Evolutionary conservation across 495 filamentous ascomycete species (phyloP).

Genomic region (Emericellopsis terricola): DNA sequence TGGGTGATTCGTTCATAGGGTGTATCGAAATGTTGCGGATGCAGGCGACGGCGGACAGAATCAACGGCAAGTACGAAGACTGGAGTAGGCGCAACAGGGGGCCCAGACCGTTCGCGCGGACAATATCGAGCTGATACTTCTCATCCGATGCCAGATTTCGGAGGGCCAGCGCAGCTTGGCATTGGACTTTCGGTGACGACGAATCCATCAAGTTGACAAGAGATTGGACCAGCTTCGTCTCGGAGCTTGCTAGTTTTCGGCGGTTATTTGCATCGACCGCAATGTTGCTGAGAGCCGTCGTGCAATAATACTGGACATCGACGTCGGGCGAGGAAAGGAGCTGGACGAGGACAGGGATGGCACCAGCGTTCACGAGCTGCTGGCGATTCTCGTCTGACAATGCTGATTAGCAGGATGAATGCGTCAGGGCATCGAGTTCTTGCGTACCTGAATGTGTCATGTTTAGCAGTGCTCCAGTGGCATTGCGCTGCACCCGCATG

Average conservation of each 20-base stretch:
- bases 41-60: constrained; percentile 91
- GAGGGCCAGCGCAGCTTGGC: constrained; percentile 86
- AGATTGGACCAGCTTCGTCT: constrained; percentile 76
- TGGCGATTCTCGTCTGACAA: constrained; percentile 81
- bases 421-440: not conserved
- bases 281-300: constrained; percentile 94
- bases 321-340: constrained; percentile 81
- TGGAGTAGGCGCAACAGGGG: constrained; percentile 78
- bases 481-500: constrained; percentile 95
- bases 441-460: constrained; percentile 94
- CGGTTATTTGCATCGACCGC: constrained; percentile 85
- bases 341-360: constrained; percentile 90
- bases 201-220: constrained; percentile 95
- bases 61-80: constrained; percentile 87
- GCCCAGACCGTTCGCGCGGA: constrained; percentile 65
- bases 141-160: constrained; percentile 95
- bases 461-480: constrained; percentile 87
- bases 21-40: constrained; percentile 99
- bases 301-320: constrained; percentile 99
- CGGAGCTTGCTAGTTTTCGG: constrained; percentile 74
- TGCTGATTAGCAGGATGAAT: constrained; percentile 10
- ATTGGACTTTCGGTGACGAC: constrained; percentile 92
- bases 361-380: constrained; percentile 89
- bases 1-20: constrained; percentile 96
- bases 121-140: constrained; percentile 96